Base-by-base conservation (phyloP, 768 basidiomycete genomes). In the Dendrothele bispora region DNA sequence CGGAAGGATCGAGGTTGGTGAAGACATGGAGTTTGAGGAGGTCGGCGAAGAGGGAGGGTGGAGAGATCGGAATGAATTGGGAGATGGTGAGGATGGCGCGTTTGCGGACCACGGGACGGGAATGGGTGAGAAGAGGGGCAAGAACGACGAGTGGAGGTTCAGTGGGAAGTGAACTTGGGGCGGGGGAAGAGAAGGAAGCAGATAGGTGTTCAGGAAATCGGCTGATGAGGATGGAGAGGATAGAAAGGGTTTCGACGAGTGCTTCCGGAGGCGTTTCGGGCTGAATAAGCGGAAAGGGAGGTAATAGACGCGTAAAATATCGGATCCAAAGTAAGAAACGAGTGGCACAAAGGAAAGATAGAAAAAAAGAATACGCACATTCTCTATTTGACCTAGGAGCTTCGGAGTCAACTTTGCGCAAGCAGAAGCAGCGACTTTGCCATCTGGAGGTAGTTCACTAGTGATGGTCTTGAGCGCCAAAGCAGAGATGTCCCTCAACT, bases 401-500 rank as follows among this genome's bases (percentile, higher is more conserved):
- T 88, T 89, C 7, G 92, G 88, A 2, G 88, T 84, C 40, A 98
- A 72, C 68, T 88, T 93, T 36, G 83, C 82, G 58, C 91, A 92
- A 27, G 88, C 88, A 34, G 84, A 84, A 2, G 74, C 74, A 1
- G 88, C 87, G 48, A 95, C 83, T 59, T 83, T 85, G 43, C 88
- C 85, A 54, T 89, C 88, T 5, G 82, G 79, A 7, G 91, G 89
- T 41, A 98, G 75, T 66, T 98, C 94, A 15, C 86, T 79, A 4
- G 94, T 93, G 55, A 98, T 94, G 3, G 93, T 95, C 71, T 98
- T 98, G 48, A 99, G 73, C 4, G 93, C 95, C 46, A 98, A 79
- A 36, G 87, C 87, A 7, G 95, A 92, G 46, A 99, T 94, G 70
- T 98, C 95, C 50, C 97, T 76, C 43, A 95, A 71, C 56, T 97